These are phyloP conservation scores for Drechslera avenae DNA, from an alignment of 2,329 filamentous ascomycete genomes.

Conservation along the genomic window DNA sequence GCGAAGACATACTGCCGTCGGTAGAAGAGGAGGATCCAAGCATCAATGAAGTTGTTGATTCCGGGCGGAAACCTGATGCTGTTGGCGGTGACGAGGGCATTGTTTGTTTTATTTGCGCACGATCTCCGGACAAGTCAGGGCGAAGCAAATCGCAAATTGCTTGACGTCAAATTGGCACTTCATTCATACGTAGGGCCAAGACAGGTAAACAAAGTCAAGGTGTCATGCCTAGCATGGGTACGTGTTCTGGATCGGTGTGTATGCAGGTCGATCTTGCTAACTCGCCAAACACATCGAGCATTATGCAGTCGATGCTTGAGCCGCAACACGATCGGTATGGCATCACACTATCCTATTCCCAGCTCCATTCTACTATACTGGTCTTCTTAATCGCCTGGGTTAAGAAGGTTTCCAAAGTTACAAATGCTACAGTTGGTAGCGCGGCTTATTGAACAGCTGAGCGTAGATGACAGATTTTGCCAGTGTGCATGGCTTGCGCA, in stretches of 20 bases:
- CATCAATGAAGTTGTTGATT: background rate
- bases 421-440: too few relatives aligned
- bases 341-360: background rate
- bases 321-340: background rate
- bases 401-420: too few relatives aligned
- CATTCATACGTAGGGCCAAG: background rate
- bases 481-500: too few relatives aligned
- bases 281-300: background rate
- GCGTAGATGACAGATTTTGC: too few relatives aligned
- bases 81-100: background rate
- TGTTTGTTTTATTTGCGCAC: too few relatives aligned
- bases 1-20: conserved; percentile 11
- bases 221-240: conserved; percentile 1
- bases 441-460: background rate
- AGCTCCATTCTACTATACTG: too few relatives aligned
- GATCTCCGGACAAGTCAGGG: background rate
- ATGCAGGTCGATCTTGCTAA: background rate
- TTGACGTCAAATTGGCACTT: conserved; percentile 16
- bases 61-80: background rate
- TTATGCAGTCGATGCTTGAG: background rate
- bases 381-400: background rate
- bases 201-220: conserved; percentile 7
- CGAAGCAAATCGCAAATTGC: conserved; percentile 5
- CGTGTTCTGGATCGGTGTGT: background rate
- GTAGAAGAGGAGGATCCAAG: background rate